A percentile compares a stretch with the other conserved stretches of the same genome.
Evolutionary conservation across 2,329 filamentous ascomycete genomes (phyloP).

Genomic region (Pyrenochaeta sp.): DNA sequence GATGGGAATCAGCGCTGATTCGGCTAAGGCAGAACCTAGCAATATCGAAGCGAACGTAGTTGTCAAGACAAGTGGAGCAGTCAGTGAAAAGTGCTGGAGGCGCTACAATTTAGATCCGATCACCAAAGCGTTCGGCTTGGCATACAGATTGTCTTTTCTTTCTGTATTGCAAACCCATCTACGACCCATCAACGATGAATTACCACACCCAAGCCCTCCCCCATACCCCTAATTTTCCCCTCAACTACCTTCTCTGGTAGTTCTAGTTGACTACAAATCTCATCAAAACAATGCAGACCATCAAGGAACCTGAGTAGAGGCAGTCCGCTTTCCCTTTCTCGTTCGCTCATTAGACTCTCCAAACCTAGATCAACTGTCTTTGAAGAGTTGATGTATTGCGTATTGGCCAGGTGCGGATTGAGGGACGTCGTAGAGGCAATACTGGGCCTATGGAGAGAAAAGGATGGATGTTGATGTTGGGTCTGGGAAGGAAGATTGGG

Average conservation of each 20-base stretch:
- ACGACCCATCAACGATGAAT: slow-evolving; percentile 23
- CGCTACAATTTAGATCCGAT: too few species aligned
- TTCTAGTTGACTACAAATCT: slow-evolving; percentile 80
- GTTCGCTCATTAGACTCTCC: slow-evolving; percentile 21
- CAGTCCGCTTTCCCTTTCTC: slow-evolving; percentile 30
- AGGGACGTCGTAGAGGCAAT: slow-evolving; percentile 20
- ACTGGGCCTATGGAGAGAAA: slow-evolving; percentile 29
- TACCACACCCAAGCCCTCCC: slow-evolving; percentile 44
- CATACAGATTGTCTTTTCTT: not conserved
- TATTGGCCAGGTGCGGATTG: slow-evolving; percentile 7
- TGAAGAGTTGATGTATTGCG: slow-evolving; percentile 7
- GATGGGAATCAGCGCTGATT: too few species aligned
- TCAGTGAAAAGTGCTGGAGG: too few species aligned
- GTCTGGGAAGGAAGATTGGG: slow-evolving; percentile 12
- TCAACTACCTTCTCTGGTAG: slow-evolving; percentile 75
- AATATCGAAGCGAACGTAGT: too few species aligned
- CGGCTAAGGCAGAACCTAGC: too few species aligned
- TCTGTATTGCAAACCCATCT: too few species aligned
- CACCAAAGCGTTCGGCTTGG: too few species aligned
- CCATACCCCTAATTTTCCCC: slow-evolving; percentile 66
- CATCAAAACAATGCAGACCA: slow-evolving; percentile 79
- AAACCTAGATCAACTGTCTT: slow-evolving; percentile 20
- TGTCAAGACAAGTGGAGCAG: too few species aligned
- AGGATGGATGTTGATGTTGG: slow-evolving; percentile 25
- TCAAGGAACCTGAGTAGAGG: slow-evolving; percentile 74